phyloP scores from a whole-genome alignment of 306 rosid genomes.

The Sophora flavescens region DNA sequence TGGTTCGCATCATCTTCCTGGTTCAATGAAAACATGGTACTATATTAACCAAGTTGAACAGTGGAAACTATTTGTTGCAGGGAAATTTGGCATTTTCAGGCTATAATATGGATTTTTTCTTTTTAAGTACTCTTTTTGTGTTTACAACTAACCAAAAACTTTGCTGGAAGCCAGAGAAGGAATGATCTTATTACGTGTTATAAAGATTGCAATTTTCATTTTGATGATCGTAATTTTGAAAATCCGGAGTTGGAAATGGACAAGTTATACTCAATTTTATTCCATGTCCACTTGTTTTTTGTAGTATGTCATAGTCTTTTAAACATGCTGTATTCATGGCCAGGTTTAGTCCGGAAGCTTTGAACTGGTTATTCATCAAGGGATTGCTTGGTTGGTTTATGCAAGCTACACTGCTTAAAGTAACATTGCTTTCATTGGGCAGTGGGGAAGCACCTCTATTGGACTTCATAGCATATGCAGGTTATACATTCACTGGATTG shows the following conservation, averaged over 20 bases:
- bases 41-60: background rate
- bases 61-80: constrained; percentile 6
- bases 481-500: constrained; percentile 82
- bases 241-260: background rate
- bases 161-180: constrained; percentile 1
- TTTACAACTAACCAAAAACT: constrained; percentile 15
- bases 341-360: constrained; percentile 97
- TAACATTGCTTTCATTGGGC: constrained; percentile 76
- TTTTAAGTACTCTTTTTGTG: background rate
- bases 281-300: background rate
- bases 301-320: constrained; percentile 25
- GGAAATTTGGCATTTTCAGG: background rate
- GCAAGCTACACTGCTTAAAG: constrained; percentile 81
- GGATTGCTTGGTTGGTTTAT: constrained; percentile 92
- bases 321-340: constrained; percentile 24
- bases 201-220: background rate
- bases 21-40: background rate
- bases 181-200: constrained; percentile 24
- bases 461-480: constrained; percentile 87
- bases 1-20: no score
- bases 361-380: constrained; percentile 92
- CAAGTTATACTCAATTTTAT: background rate
- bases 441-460: constrained; percentile 88
- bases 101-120: background rate
- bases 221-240: background rate